Conservation (phyloP, 768 basidiomycete species). For the Mrakia hoshinonis region DNA sequence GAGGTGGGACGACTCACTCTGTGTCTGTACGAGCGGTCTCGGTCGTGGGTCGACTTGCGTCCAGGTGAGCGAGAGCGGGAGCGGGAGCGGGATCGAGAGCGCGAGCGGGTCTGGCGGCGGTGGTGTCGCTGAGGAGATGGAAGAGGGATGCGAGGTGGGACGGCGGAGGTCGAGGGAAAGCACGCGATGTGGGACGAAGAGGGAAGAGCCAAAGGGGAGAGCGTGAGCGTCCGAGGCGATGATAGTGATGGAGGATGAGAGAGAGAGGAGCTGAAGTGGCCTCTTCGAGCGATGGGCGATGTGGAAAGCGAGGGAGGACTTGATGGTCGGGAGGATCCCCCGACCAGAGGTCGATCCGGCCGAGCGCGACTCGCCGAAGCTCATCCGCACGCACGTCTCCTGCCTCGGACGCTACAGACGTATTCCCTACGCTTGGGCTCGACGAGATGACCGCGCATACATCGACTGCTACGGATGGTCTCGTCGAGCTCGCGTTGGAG, state of each 20-base stretch:
- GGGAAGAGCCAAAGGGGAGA: neutral
- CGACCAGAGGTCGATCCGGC: too few species aligned
- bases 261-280: too few species aligned
- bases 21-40: constrained; percentile 8
- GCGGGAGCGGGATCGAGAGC: constrained; percentile 9
- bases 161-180: neutral
- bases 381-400: neutral
- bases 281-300: too few species aligned
- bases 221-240: too few species aligned
- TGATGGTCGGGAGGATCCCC: neutral
- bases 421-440: too few species aligned
- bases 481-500: too few species aligned
- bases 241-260: too few species aligned
- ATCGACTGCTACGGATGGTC: too few species aligned
- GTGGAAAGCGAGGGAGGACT: neutral
- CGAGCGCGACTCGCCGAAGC: neutral
- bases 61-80: constrained; percentile 18
- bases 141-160: neutral
- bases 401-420: neutral
- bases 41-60: neutral
- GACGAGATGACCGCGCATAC: too few species aligned
- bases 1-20: neutral
- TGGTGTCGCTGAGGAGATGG: constrained; percentile 2
- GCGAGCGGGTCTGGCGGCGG: constrained; percentile 11
- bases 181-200: neutral